phyloP scores from a whole-genome alignment of 768 basidiomycete species.

The Gloeostereum incarnatum region DNA sequence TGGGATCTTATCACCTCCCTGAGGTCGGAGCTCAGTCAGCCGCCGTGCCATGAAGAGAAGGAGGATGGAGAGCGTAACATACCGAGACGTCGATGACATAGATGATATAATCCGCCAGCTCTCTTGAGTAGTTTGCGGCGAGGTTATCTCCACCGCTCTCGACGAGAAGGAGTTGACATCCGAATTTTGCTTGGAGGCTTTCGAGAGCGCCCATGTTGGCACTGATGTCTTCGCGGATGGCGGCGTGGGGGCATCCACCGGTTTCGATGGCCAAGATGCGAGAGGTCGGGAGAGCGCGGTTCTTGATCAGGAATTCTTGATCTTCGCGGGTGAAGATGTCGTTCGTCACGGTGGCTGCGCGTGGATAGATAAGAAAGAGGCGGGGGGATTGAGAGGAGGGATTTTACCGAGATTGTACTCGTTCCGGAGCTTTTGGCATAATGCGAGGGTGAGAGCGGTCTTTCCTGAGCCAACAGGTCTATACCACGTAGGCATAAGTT shows the following conservation, averaged over 20 bases:
- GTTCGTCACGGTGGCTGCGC: slow-evolving; percentile 97
- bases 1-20: slow-evolving; percentile 98
- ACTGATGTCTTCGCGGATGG: slow-evolving; percentile 96
- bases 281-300: slow-evolving; percentile 74
- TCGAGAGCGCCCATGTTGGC: slow-evolving; percentile 97
- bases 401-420: slow-evolving; percentile 84
- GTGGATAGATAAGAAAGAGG: slow-evolving; percentile 4
- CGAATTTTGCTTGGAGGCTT: slow-evolving; percentile 84
- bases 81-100: slow-evolving; percentile 87
- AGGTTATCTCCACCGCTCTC: slow-evolving; percentile 97
- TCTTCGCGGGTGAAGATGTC: slow-evolving; percentile 99
- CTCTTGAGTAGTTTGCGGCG: slow-evolving; percentile 93
- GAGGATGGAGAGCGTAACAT: slow-evolving; percentile 13
- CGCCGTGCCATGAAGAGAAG: too few species aligned
- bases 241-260: slow-evolving; percentile 96
- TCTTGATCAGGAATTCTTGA: slow-evolving; percentile 93
- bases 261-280: slow-evolving; percentile 97
- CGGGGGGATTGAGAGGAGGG: slow-evolving; percentile 1
- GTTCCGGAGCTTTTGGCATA: slow-evolving; percentile 73
- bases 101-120: slow-evolving; percentile 96
- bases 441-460: slow-evolving; percentile 85
- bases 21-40: slow-evolving; percentile 5
- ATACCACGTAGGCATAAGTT: slow-evolving; percentile 5
- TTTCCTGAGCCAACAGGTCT: slow-evolving; percentile 99
- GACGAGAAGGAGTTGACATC: slow-evolving; percentile 85